Conservation (phyloP, 352 stramenopile genomes). For the Globisporangium nagaii region DNA sequence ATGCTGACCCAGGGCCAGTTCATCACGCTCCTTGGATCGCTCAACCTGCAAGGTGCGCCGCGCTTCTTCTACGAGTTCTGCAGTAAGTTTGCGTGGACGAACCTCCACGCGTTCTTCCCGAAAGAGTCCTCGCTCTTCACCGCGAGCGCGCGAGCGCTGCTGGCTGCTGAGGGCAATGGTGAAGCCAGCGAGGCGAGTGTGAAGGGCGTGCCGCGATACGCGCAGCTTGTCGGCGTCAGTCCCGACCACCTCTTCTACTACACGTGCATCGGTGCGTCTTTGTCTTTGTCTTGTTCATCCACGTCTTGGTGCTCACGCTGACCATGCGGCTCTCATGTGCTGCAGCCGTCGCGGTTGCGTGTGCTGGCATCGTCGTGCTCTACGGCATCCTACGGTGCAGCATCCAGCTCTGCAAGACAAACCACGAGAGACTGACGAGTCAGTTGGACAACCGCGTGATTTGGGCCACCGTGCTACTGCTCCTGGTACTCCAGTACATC, state of each 20-base stretch:
- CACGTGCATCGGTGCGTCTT: slow-evolving; percentile 22
- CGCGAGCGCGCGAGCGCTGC: neutral
- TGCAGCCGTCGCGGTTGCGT: slow-evolving; percentile 16
- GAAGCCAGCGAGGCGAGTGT: neutral
- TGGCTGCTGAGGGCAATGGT: neutral
- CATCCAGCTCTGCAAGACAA: slow-evolving; percentile 16
- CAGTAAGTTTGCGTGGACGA: slow-evolving; percentile 46
- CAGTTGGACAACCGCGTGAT: slow-evolving; percentile 37
- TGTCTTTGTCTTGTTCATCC: neutral
- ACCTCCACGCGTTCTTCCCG: slow-evolving; percentile 36
- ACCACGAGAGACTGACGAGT: slow-evolving; percentile 7
- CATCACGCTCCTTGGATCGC: slow-evolving; percentile 34
- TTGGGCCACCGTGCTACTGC: slow-evolving; percentile 30
- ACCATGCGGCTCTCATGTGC: neutral
- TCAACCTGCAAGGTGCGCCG: slow-evolving; percentile 35
- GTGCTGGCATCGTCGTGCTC: slow-evolving; percentile 20
- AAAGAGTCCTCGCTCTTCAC: neutral
- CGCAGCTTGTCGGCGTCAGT: slow-evolving; percentile 26
- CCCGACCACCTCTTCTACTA: slow-evolving; percentile 47
- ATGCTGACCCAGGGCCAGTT: slow-evolving; percentile 45
- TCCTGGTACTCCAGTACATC: slow-evolving; percentile 38
- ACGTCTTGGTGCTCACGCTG: too few relatives aligned
- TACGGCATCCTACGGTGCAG: slow-evolving; percentile 26
- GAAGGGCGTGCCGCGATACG: slow-evolving; percentile 32
- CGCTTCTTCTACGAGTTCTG: slow-evolving; percentile 43